Evolutionary conservation across 2,329 filamentous ascomycete species (phyloP), one percentile per base, ranked within the genome.

Genomic region (Exophiala sp.): DNA sequence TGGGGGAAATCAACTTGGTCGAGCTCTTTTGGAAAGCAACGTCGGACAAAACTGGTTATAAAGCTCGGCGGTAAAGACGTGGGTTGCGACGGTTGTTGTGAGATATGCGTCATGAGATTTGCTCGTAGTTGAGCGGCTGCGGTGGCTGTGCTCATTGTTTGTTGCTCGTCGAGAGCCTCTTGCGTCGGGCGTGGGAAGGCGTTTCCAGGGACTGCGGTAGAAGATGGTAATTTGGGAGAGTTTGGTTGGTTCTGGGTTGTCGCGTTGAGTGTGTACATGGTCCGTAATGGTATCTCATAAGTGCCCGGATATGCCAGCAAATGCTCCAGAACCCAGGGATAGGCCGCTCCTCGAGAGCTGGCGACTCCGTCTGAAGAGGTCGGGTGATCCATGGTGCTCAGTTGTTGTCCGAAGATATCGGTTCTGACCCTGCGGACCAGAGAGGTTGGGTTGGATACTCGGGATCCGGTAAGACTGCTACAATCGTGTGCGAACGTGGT

Each of bases 191-290:
- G 52, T 9, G 60, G 54, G 19, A 60, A 63, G 6, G 62, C 45
- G 55, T 70, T 63, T 54, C 67, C 63, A 32, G 59, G 53, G 14
- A 62, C 55, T n/a, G 66, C 62, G 27, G 65, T 62, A 22, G 70
- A 67, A 27, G 70, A 62, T 51, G 67, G 57, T 47, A 43, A 23
- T 52, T 61, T 43, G 48, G 60, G 19, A 57, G 58, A 48, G 58
- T 56, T 59, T 22, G 66, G 64, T 49, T 68, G 66, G 40, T 67
- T 64, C 41, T 66, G 73, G 14, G 79, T 73, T 14, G 76, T 74
- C 54, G 76, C 80, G 62, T 85, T 85, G 64, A 85, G 72, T 21
- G 76, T 76, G 68, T 83, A 84, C 78, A 84, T 83, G 55, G 79
- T 83, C 50, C 81, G 77, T 22, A 85, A 71, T 16, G 81, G 81